Base-by-base conservation (phyloP, 257 asterid genomes). In the Sherardia arvensis region DNA sequence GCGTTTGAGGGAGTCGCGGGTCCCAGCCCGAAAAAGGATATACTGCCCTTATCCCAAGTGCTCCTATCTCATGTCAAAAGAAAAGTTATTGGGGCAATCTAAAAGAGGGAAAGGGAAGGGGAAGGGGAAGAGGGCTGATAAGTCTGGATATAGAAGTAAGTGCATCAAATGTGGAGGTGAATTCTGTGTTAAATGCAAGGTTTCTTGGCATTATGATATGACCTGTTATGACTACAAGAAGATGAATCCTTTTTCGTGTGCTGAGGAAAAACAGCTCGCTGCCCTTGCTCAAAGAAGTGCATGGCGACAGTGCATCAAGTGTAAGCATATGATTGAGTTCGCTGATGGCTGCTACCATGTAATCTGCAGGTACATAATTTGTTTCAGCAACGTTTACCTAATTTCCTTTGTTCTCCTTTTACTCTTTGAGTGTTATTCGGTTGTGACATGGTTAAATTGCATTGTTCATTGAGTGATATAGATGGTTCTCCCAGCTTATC, bases 21-120 rank as follows among this genome's bases (percentile, higher is more conserved):
- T 84, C 69, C 86, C 86, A 8, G 73, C 60, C 15, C 60, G 47
- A 5, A 78, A 80, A 33, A 84, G 73, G 65, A 54, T 84, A 33
- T 84, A 82, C 64, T 84, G 91, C 71, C 88, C 91, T 22, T 76
- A 71, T 66, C 81, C 88, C 3, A 78, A 53, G 71, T 84, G 91
- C 70, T 84, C 91, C 3, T 59, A 74, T 49, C 71, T 84, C 67
- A 76, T 82, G 68, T 80, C 86, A 1, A 76, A 55, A 72, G 30
- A 60, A 29, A 86, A 66, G 56, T 73, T 79, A 66, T 48, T 60
- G 53, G 65, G 45, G 40, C 7, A 48, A 67, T 79, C 95, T 2
- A 64, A 38, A 56, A 8, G 34, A 30, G 29, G 58, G n/a, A 3
- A 57, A n/a, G 9, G 4, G 21, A n/a, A 23, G 23, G 15, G 74